Conservation (phyloP, 2,329 filamentous ascomycete genomes). For the Trichoderma atroviride region DNA sequence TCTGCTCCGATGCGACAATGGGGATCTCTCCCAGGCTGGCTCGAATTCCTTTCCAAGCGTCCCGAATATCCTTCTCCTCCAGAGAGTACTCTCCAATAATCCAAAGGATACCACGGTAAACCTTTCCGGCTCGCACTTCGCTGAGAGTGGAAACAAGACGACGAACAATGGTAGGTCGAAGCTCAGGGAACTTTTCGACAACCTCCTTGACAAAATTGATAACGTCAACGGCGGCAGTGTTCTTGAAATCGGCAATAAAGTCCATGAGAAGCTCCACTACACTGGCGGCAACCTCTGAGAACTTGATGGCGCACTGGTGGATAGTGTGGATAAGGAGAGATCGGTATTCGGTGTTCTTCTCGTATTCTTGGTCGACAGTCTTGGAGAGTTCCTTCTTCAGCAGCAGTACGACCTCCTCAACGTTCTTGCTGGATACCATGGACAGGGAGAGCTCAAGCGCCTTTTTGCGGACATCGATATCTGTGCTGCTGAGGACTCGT, state of each 20-base stretch:
- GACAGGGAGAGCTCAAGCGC: conserved; percentile 87
- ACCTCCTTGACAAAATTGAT: conserved; percentile 99
- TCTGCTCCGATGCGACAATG: conserved; percentile 92
- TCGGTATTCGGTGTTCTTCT: conserved; percentile 95
- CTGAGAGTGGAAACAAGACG: conserved; percentile 86
- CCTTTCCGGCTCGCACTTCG: conserved; percentile 94
- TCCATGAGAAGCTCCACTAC: conserved; percentile 98
- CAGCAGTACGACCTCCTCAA: conserved; percentile 93
- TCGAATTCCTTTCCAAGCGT: conserved; percentile 95
- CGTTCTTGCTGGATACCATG: conserved; percentile 98
- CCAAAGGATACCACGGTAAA: conserved; percentile 95
- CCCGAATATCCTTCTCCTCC: conserved; percentile 89
- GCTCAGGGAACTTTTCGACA: conserved; percentile 92
- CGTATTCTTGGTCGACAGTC: conserved; percentile 97
- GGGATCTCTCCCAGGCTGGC: conserved; percentile 95
- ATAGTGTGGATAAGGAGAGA: conserved; percentile 96
- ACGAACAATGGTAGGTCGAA: conserved; percentile 84
- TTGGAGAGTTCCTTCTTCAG: conserved; percentile 97
- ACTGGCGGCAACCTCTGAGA: conserved; percentile 95
- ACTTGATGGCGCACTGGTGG: conserved; percentile 98
- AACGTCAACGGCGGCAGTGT: conserved; percentile 92
- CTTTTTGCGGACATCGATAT: conserved; percentile 93
- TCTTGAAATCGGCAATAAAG: conserved; percentile 98
- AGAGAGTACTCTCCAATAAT: conserved; percentile 97
- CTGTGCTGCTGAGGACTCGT: conserved; percentile 89